Base-by-base conservation (phyloP, 495 filamentous ascomycete species). In the Hypoxylon fragiforme region DNA sequence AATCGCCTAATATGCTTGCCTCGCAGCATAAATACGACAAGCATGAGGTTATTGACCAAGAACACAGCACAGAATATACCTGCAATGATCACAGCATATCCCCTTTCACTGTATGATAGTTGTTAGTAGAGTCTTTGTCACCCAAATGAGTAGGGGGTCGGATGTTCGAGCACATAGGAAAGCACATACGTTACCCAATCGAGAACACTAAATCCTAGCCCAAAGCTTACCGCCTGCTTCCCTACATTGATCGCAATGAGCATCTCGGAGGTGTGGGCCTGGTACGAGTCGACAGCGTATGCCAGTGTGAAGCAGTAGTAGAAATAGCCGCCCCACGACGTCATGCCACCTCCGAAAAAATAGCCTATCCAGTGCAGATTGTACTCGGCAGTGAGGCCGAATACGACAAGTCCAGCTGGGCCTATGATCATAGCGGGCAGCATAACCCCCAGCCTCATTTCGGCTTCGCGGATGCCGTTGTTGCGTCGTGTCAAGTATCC, bases 391-490 rank as follows among this genome's bases (percentile, higher is more conserved):
- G 82, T 82, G 54, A 85, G 77, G 5, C 81, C 80, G 8, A 81
- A 81, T 21, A 87, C 66, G 26, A 86, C 77, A 45, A 83, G 82
- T 1, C 85, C 85, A 8, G 83, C 68, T 4, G 81, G 76, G 63
- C 76, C 77, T 38, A 84, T 71, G 7, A 84, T 54, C 7, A 83
- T 74, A 40, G 81, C 81, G 9, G 80, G 80, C n/a, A 85, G 74
- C 71, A 86, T 78, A 0, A 82, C 75, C 3, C 78, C 79, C 20
- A 88, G 65, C 15, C 84, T 72, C 85, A 89, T 88, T 63, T 89
- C 85, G 0, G 85, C 83, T 68, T 89, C 85, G 41, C 85, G 78
- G 60, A 88, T 82, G 9, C 84, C 84, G 14, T 69, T 50, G 58
- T 89, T 88, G 45, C 72, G 70, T 14, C 66, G 69, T 1, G 85